These are phyloP conservation scores for Xylaria sp. DNA, from an alignment of 2,329 filamentous ascomycete species.

Conservation along the genomic window DNA sequence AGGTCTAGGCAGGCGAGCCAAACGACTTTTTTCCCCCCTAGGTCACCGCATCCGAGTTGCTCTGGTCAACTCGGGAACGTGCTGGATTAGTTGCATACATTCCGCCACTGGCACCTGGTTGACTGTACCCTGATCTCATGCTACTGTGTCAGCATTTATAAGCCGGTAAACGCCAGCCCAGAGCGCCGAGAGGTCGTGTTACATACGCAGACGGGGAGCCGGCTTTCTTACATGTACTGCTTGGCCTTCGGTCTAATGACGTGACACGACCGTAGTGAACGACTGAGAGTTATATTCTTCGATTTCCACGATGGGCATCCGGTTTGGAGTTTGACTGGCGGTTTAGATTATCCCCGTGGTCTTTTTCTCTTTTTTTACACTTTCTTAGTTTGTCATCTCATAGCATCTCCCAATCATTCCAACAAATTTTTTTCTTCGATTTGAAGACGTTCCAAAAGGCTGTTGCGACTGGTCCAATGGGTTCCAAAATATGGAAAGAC, in stretches of 20 bases:
- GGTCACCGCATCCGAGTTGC: constrained; percentile 18
- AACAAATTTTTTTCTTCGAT: constrained; percentile 31
- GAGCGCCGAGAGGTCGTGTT: constrained; percentile 5
- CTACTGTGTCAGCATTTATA: constrained; percentile 14
- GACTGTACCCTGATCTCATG: constrained; percentile 13
- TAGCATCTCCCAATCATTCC: constrained; percentile 39
- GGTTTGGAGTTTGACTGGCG: constrained; percentile 36
- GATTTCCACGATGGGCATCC: constrained; percentile 37
- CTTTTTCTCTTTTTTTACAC: constrained; percentile 28
- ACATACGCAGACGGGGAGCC: constrained; percentile 22
- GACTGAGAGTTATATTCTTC: constrained; percentile 35
- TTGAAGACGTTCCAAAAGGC: constrained; percentile 30
- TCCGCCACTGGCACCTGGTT: constrained; percentile 2
- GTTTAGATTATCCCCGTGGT: constrained; percentile 34
- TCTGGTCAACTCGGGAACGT: constrained; percentile 11
- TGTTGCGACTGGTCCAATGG: constrained; percentile 28
- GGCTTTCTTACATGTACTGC: constrained; percentile 18
- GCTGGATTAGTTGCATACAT: constrained; percentile 8
- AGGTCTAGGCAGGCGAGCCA: constrained; percentile 48
- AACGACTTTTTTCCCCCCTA: constrained; percentile 9
- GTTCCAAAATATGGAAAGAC: constrained; percentile 18
- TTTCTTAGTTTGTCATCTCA: constrained; percentile 39
- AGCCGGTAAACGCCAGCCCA: constrained; percentile 13
- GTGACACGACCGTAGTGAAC: constrained; percentile 33
- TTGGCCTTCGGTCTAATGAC: constrained; percentile 30